These are phyloP conservation scores for Centella asiatica DNA, from an alignment of 129 eudicot genomes.

Conservation along the genomic window DNA sequence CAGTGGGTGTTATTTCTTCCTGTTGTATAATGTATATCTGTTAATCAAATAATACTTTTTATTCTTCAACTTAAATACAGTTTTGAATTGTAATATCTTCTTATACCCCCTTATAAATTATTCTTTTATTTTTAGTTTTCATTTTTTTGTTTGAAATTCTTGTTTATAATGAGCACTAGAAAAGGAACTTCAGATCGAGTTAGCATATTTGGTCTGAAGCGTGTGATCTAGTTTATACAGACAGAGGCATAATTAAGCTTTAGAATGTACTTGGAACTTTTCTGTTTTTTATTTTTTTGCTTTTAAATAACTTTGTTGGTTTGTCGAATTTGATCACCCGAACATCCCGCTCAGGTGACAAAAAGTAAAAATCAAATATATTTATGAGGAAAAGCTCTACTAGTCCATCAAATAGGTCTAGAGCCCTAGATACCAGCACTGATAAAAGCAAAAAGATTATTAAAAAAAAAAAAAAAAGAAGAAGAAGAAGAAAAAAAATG, in stretches of 20 bases:
- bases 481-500: background rate
- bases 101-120: no score
- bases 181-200: background rate
- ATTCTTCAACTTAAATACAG: no score
- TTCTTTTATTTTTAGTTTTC: no score
- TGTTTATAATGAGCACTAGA: background rate
- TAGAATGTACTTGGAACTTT: background rate
- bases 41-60: no score
- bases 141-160: background rate
- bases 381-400: background rate
- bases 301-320: slow-evolving; percentile 1
- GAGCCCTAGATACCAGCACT: slow-evolving; percentile 13
- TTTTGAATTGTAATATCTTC: background rate
- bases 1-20: background rate
- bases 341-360: slow-evolving; percentile 2
- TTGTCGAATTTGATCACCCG: background rate
- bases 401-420: slow-evolving; percentile 4
- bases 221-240: background rate
- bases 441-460: background rate
- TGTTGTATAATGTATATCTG: no score
- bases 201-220: background rate
- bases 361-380: background rate
- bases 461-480: no score
- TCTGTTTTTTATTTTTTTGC: no score
- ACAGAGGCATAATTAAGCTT: background rate